Evolutionary conservation across 257 asterid species (phyloP).

Genomic region (Petunia secreta): DNA sequence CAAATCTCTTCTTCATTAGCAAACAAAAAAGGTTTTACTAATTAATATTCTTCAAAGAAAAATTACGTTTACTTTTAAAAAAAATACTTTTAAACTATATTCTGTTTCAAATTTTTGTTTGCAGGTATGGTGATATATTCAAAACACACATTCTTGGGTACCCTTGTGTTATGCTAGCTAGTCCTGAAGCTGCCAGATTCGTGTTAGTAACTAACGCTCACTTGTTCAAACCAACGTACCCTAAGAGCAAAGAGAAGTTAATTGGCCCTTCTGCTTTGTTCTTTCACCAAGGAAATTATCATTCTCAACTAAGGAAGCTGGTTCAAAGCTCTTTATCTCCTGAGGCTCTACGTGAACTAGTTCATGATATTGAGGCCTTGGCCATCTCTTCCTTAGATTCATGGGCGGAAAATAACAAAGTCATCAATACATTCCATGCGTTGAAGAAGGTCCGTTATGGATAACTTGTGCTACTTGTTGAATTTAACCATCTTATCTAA

Average conservation of each 20-base stretch:
- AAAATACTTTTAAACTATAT: not conserved
- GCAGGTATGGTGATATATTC: slow-evolving; percentile 79
- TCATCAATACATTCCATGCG: slow-evolving; percentile 57
- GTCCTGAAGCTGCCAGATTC: slow-evolving; percentile 75
- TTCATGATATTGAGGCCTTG: slow-evolving; percentile 51
- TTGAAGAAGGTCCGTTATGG: slow-evolving; percentile 59
- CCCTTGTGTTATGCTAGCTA: slow-evolving; percentile 81
- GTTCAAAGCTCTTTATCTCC: slow-evolving; percentile 61
- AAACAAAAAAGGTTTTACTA: slow-evolving; percentile 55
- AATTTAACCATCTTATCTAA: not conserved
- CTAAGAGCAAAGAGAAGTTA: slow-evolving; percentile 86
- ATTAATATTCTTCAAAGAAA: not conserved
- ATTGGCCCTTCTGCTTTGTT: slow-evolving; percentile 77
- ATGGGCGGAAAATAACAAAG: slow-evolving; percentile 41
- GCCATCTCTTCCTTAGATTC: slow-evolving; percentile 52
- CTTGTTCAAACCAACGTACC: slow-evolving; percentile 77
- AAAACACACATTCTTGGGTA: slow-evolving; percentile 78
- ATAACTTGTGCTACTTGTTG: not conserved
- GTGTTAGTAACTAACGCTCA: slow-evolving; percentile 67
- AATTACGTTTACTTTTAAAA: not conserved
- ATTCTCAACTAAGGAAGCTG: slow-evolving; percentile 53
- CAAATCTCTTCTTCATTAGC: slow-evolving; percentile 59
- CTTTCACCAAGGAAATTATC: slow-evolving; percentile 76
- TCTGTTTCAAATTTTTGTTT: not conserved
- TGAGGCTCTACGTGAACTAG: slow-evolving; percentile 46